Evolutionary conservation across 139 green algal species (phyloP).

Genomic region (Chlamydomonas sp.): DNA sequence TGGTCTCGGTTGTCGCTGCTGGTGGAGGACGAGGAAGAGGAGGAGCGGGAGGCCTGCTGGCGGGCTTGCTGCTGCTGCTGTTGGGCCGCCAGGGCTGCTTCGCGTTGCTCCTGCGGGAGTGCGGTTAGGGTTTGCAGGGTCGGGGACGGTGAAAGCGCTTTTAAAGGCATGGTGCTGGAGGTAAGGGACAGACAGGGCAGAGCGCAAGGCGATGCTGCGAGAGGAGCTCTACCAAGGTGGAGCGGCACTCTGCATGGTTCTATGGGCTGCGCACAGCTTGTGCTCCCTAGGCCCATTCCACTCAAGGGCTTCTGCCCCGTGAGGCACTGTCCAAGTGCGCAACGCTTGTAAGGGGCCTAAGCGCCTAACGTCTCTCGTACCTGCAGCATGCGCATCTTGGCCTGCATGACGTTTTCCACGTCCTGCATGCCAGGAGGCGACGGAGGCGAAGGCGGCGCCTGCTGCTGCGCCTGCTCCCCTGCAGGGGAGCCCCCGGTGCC

Average conservation of each 20-base stretch:
- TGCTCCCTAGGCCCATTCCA: no score
- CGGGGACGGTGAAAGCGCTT: no score
- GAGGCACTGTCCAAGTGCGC: no score
- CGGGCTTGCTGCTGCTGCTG: conserved; percentile 1
- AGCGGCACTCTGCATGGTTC: neutral
- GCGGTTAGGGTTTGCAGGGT: no score
- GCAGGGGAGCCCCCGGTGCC: neutral
- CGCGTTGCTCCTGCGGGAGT: conserved; percentile 18
- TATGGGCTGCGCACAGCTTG: no score
- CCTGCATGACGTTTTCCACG: conserved; percentile 20
- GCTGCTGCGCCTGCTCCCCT: neutral
- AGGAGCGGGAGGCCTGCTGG: neutral
- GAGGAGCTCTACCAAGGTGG: neutral
- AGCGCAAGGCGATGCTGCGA: neutral
- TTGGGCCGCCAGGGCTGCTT: conserved; percentile 10
- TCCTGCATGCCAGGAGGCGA: neutral
- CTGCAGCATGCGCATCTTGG: conserved; percentile 42
- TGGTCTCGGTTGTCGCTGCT: neutral
- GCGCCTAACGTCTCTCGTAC: neutral
- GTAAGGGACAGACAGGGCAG: neutral
- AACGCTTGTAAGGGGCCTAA: neutral
- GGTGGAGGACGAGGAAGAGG: neutral
- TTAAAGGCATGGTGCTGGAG: neutral
- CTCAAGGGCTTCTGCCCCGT: no score
- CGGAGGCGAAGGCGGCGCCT: neutral